Evolutionary conservation across 495 filamentous ascomycete genomes (phyloP), one percentile per base, ranked within the genome.

Genomic region (Opeltia flavorubescens): DNA sequence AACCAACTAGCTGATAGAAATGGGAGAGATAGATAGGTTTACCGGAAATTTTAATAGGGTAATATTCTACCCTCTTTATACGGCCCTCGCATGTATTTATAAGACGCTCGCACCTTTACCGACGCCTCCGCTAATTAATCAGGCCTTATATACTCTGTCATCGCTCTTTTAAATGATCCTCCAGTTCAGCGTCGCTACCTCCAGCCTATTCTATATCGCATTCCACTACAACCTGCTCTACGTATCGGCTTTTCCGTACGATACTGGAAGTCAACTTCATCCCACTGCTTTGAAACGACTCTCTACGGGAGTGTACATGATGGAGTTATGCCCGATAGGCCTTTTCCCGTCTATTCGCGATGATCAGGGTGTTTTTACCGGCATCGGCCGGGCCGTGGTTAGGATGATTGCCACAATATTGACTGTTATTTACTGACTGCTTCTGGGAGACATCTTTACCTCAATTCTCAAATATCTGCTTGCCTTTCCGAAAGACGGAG

Each of bases 201-300:
- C 87, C 59, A 71, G 69, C 42, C 64, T 88, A 3, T 77, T 89
- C 52, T 87, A 78, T 78, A 67, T 85, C 43, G 81, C 78, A 0
- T 77, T 88, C 60, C 75, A 81, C 40, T 87, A 89, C 63, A 82
- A 80, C 55, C 80, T 83, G 65, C 69, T 89, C 39, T 88, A 86
- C 55, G 80, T 88, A 36, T 77, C 74, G 33, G 76, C 79, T 35
- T 83, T 80, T 56, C 65, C 66, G 28, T 70, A 70, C 50, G 82
- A 89, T 55, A 88, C 81, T 9, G 81, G 81, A 41, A 83, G 84
- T 30, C 66, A 85, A 17, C 68, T 87, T 25, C 88, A 86, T 57
- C 83, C 81, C 8, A 73, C 70, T n/a, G 81, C 84, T n/a, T 73
- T 89, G 62, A 87, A 87, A 58, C 83, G 88, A 57, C 75, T 86